These are phyloP conservation scores for Leavenworthia alabamica DNA, from an alignment of 345 rosid genomes.

Conservation along the genomic window DNA sequence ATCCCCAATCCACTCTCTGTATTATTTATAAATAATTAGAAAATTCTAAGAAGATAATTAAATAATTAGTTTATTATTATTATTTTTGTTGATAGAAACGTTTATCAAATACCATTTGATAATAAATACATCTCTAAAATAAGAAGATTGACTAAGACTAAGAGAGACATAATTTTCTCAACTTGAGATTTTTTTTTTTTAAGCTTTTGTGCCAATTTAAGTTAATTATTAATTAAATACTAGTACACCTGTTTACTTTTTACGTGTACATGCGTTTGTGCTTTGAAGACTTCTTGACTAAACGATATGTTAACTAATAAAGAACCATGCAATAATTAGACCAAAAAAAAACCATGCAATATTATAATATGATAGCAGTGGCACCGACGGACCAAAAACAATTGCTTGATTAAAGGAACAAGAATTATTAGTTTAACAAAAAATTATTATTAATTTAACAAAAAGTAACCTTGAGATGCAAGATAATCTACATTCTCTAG, in stretches of 20 bases:
- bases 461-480: constrained; percentile 18
- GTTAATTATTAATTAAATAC: background rate
- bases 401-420: background rate
- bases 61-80: background rate
- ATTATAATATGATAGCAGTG: constrained; percentile 7
- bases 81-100: background rate
- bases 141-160: too few species aligned
- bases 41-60: background rate
- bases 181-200: background rate
- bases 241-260: background rate
- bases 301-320: background rate
- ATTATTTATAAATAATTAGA: background rate
- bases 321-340: constrained; percentile 3
- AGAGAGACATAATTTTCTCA: too few species aligned
- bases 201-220: background rate
- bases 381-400: constrained; percentile 17
- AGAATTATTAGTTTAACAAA: background rate
- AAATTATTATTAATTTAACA: background rate
- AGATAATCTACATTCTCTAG: constrained; percentile 17
- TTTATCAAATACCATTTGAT: too few species aligned
- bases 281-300: constrained; percentile 2
- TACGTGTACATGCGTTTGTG: background rate
- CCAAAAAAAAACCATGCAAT: background rate
- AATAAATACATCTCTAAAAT: too few species aligned
- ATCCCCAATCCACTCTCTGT: constrained; percentile 75